Evolutionary conservation across 805 yeast genomes (phyloP).

Genomic region (Candida koratica): DNA sequence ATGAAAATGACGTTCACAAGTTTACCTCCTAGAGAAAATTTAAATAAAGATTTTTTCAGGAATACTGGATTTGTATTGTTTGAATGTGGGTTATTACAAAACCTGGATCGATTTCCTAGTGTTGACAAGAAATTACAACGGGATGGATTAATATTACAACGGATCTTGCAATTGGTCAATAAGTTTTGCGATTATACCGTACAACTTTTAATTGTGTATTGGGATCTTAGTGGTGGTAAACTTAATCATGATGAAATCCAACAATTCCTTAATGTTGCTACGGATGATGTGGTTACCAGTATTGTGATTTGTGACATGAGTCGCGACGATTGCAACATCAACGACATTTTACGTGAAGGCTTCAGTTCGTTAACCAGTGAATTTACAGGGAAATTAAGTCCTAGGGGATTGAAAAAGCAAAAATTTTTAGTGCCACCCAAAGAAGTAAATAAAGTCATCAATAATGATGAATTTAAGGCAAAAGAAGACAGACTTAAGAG

Average conservation of each 20-base stretch:
- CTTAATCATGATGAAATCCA: slow-evolving; percentile 16
- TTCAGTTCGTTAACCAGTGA: slow-evolving; percentile 19
- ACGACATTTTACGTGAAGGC: slow-evolving; percentile 21
- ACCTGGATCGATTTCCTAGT: slow-evolving; percentile 1
- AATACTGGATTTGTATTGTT: slow-evolving; percentile 44
- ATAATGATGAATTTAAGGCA: slow-evolving; percentile 16
- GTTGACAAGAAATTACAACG: slow-evolving; percentile 30
- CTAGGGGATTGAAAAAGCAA: slow-evolving; percentile 25
- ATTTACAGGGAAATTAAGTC: slow-evolving; percentile 29
- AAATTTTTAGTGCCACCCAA: background rate
- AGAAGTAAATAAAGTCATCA: background rate
- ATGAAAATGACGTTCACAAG: slow-evolving; percentile 35
- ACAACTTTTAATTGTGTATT: slow-evolving; percentile 39
- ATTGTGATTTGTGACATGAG: slow-evolving; percentile 36
- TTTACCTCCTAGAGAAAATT: slow-evolving; percentile 36
- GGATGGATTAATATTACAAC: slow-evolving; percentile 35
- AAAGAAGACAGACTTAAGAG: slow-evolving; percentile 24
- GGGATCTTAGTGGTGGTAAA: slow-evolving; percentile 32
- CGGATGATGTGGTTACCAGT: slow-evolving; percentile 17
- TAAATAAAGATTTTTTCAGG: slow-evolving; percentile 35
- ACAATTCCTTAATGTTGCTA: slow-evolving; percentile 15
- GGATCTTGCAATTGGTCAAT: slow-evolving; percentile 31
- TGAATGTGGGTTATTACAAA: slow-evolving; percentile 46
- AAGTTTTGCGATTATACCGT: slow-evolving; percentile 36
- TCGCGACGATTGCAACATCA: slow-evolving; percentile 20